Base-by-base conservation (phyloP, 768 basidiomycete genomes). In the Hericium rajendrae region DNA sequence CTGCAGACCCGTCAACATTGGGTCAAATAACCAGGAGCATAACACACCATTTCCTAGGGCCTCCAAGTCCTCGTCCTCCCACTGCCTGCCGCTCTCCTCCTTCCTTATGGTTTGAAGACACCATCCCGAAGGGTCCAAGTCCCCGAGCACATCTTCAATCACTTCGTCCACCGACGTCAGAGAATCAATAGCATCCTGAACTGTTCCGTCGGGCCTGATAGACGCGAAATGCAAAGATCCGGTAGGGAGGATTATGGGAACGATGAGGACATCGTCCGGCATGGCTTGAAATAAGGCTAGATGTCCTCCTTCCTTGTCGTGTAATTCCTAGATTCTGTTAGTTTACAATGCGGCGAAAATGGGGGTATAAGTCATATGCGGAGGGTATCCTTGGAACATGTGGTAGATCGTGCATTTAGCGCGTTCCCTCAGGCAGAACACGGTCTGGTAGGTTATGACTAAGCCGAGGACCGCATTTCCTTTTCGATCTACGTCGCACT, bases 11-110 rank as follows among this genome's bases (percentile, higher is more conserved):
- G 43, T 55, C 59, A 16, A 66, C 59, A 51, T n/a, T 37, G n/a
- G 41, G 55, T 38, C 32, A 20, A 32, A 32, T 32, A 10, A 32
- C 8, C 9, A 32, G 32, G 2, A 32, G 32, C 32, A 10, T 32
- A 73, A 41, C 67, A 32, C 43, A 88, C 88, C 86, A 66, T 86
- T 79, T 38, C 78, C 81, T 8, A 91, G 75, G 38, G 71, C 71
- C 57, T 80, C 77, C 4, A 92, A 75, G 60, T 88, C 88, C 2
- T 78, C 75, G 61, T 89, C 84, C 62, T 85, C 83, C 88, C 90
- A 89, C 55, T 73, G 67, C 22, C 82, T 74, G 51, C 87, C 88
- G 50, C 69, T 70, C 20, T 70, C 74, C 66, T 90, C 83, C 41
- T 68, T 73, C 50, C 85, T 76, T 48, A 88, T 76, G 54, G 68